phyloP scores from a whole-genome alignment of 1,284 basidiomycete species.

The Kwoniella shivajii region DNA sequence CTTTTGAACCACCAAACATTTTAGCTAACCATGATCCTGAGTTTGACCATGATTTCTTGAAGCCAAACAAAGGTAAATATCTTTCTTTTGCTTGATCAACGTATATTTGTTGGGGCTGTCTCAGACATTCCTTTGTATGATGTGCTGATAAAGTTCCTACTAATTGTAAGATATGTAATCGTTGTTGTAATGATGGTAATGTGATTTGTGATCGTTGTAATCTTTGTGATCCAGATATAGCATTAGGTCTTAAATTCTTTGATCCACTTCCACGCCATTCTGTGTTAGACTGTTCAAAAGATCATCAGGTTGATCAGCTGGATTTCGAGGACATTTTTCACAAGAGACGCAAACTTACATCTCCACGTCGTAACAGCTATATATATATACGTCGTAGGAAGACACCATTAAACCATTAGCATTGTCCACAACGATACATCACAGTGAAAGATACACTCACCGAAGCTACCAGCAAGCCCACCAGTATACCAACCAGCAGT shows the following conservation, averaged over 20 bases:
- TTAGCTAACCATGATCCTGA: slow-evolving; percentile 65
- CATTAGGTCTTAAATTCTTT: slow-evolving; percentile 31
- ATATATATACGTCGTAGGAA: background rate
- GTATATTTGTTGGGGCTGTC: slow-evolving; percentile 78
- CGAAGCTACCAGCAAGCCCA: slow-evolving; percentile 53
- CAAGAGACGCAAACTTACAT: slow-evolving; percentile 24
- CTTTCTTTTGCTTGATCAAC: slow-evolving; percentile 78
- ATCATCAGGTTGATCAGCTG: background rate
- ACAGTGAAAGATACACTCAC: slow-evolving; percentile 32
- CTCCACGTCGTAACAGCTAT: slow-evolving; percentile 30
- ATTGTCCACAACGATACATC: background rate
- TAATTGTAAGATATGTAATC: slow-evolving; percentile 78
- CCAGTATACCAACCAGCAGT: slow-evolving; percentile 53
- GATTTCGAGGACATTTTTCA: too few species aligned
- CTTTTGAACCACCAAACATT: slow-evolving; percentile 45
- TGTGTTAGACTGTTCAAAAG: slow-evolving; percentile 17
- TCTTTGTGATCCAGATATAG: slow-evolving; percentile 32
- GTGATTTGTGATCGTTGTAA: slow-evolving; percentile 43
- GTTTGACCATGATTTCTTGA: slow-evolving; percentile 62
- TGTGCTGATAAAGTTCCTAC: slow-evolving; percentile 82
- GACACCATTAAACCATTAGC: slow-evolving; percentile 8
- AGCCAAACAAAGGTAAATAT: slow-evolving; percentile 78
- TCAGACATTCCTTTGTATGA: slow-evolving; percentile 87
- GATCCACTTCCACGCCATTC: slow-evolving; percentile 40
- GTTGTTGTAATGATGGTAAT: slow-evolving; percentile 72